Conservation (phyloP, 805 yeast genomes). For the Yamadazyma nakazawae region DNA sequence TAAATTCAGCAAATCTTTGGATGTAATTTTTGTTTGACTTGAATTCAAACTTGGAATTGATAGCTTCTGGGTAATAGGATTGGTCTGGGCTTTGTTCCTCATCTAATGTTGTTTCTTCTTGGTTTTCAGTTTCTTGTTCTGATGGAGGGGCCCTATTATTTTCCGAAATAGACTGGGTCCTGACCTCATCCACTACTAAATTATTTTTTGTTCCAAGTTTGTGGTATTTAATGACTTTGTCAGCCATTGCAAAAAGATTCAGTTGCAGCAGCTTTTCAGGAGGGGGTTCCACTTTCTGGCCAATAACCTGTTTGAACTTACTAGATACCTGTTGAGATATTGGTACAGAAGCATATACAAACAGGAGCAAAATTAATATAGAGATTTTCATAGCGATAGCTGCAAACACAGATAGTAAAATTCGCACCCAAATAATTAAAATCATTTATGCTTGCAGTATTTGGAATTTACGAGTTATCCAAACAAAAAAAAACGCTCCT, state of each 20-base stretch:
- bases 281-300: not conserved
- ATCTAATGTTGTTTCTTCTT: not conserved
- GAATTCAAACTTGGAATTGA: not conserved
- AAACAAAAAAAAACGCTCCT: no score
- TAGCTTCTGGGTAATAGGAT: not conserved
- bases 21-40: conserved; percentile 8
- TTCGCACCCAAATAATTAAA: not conserved
- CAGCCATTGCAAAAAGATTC: conserved; percentile 2
- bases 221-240: conserved; percentile 7
- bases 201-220: conserved; percentile 7
- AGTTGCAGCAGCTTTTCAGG: conserved; percentile 4
- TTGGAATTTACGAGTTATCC: no score
- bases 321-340: conserved; percentile 4
- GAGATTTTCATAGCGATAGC: conserved; percentile 1
- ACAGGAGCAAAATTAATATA: conserved; percentile 2
- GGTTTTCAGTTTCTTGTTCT: not conserved
- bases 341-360: conserved; percentile 2
- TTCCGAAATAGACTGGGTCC: not conserved
- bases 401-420: conserved; percentile 3
- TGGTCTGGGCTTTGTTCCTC: not conserved
- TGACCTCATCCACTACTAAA: conserved; percentile 9
- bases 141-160: not conserved
- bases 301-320: conserved; percentile 4
- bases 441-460: not conserved
- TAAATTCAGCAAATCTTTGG: conserved; percentile 10